A percentile compares a stretch with the other conserved stretches of the same genome.
Conservation (phyloP, 2,329 filamentous ascomycete genomes). For the Botrytis squamosa region DNA sequence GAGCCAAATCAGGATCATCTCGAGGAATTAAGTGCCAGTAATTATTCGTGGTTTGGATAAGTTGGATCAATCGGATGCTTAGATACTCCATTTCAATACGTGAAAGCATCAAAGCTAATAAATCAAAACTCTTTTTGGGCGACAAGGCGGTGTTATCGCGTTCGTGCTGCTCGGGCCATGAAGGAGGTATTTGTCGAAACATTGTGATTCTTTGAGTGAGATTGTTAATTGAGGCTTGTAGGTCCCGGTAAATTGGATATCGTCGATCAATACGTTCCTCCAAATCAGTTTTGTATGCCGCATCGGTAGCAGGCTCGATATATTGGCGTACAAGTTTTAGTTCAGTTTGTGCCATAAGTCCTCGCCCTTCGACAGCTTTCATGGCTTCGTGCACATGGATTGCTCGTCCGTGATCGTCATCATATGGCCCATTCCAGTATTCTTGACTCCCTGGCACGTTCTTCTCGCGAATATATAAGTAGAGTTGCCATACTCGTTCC, state of each 20-base stretch:
- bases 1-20: background rate
- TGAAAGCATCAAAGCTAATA: conserved; percentile 15
- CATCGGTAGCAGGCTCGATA: conserved; percentile 6
- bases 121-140: conserved; percentile 15
- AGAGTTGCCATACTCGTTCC: conserved; percentile 9
- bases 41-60: background rate
- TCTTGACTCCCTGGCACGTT: conserved; percentile 13
- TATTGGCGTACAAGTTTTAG: conserved; percentile 5
- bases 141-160: conserved; percentile 10
- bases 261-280: conserved; percentile 17
- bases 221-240: conserved; percentile 15
- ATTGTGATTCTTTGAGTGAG: conserved; percentile 7
- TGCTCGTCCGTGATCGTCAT: conserved; percentile 20
- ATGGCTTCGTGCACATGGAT: conserved; percentile 15
- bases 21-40: conserved; percentile 18
- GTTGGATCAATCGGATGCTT: conserved; percentile 10
- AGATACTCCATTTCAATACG: conserved; percentile 22
- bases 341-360: conserved; percentile 1
- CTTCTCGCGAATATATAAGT: background rate
- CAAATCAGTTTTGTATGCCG: conserved; percentile 2
- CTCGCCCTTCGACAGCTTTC: conserved; percentile 7
- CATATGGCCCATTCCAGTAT: conserved; percentile 17
- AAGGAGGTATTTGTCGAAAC: conserved; percentile 15
- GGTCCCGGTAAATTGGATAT: conserved; percentile 11
- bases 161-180: conserved; percentile 21